phyloP scores from a whole-genome alignment of 768 basidiomycete genomes.

The Russula brevipes region DNA sequence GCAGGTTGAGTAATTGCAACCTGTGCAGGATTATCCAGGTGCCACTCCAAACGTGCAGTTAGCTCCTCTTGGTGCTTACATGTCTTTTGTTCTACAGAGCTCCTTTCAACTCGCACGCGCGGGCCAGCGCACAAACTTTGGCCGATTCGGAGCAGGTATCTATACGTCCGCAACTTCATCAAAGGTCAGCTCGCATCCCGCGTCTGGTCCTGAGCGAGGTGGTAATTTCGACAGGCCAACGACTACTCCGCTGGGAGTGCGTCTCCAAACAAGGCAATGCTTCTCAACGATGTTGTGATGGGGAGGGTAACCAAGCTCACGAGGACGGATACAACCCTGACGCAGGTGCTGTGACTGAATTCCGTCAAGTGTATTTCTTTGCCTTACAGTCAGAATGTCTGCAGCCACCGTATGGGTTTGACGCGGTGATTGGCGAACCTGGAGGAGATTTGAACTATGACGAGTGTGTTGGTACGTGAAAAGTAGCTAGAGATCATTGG shows the following conservation, averaged over 20 bases:
- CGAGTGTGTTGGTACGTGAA: slow-evolving; percentile 27
- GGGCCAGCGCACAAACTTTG: slow-evolving; percentile 25
- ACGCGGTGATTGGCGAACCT: slow-evolving; percentile 29
- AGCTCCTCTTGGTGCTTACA: background rate
- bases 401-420: slow-evolving; percentile 27
- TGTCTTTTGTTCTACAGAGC: slow-evolving; percentile 8
- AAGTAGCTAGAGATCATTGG: background rate
- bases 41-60: background rate
- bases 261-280: slow-evolving; percentile 25
- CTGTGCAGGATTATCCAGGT: slow-evolving; percentile 29
- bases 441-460: slow-evolving; percentile 30
- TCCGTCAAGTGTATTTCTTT: background rate
- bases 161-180: slow-evolving; percentile 31
- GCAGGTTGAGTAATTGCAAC: slow-evolving; percentile 22
- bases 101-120: slow-evolving; percentile 27
- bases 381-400: background rate
- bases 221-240: slow-evolving; percentile 24
- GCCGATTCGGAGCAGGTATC: slow-evolving; percentile 28
- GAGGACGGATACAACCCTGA: slow-evolving; percentile 18
- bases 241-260: slow-evolving; percentile 24
- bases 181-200: slow-evolving; percentile 20
- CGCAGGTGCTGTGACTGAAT: slow-evolving; percentile 14
- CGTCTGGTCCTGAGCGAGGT: background rate
- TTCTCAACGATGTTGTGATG: slow-evolving; percentile 29
- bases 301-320: slow-evolving; percentile 25